Percentiles rank a stretch among this genome's conserved stretches.
Evolutionary conservation across 1,139 yeast genomes (phyloP).

Genomic region (Yamadazyma conglobata): DNA sequence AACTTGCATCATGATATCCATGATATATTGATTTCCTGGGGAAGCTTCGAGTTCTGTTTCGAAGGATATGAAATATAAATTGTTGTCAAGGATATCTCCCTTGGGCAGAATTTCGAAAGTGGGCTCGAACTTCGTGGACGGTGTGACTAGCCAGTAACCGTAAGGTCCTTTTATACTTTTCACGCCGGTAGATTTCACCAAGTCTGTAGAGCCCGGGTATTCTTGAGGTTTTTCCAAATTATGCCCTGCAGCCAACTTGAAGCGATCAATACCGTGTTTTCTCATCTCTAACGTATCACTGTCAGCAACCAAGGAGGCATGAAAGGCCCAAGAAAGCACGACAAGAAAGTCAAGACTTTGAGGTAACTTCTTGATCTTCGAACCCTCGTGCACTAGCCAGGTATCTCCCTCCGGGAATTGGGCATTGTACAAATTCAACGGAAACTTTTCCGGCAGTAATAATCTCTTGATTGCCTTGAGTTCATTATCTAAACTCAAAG

Average conservation of each 20-base stretch:
- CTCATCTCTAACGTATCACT: conserved; percentile 69
- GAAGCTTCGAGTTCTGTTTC: conserved; percentile 36
- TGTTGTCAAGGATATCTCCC: conserved; percentile 50
- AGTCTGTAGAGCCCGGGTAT: conserved; percentile 45
- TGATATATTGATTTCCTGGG: conserved; percentile 30
- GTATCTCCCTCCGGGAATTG: conserved; percentile 52
- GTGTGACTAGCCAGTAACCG: conserved; percentile 66
- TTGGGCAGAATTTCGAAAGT: conserved; percentile 70
- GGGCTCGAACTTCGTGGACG: conserved; percentile 63
- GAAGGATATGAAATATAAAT: conserved; percentile 55
- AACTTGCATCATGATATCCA: conserved; percentile 56
- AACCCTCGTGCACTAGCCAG: conserved; percentile 22
- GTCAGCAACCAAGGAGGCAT: conserved; percentile 79
- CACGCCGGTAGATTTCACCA: conserved; percentile 9
- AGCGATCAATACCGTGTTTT: conserved; percentile 61
- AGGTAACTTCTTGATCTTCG: conserved; percentile 10
- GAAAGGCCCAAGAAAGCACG: conserved; percentile 82
- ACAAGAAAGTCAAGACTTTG: conserved; percentile 49
- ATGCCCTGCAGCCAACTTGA: conserved; percentile 61
- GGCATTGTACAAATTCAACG: conserved; percentile 55
- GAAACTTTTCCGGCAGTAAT: conserved; percentile 30
- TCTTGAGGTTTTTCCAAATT: conserved; percentile 48
- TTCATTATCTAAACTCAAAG: conserved; percentile 45
- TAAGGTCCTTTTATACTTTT: conserved; percentile 36
- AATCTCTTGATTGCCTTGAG: conserved; percentile 41